Percentiles rank a stretch among this genome's conserved stretches.
phyloP scores from a whole-genome alignment of 164 flowering plant genomes.

The Paratinospora sagittata region DNA sequence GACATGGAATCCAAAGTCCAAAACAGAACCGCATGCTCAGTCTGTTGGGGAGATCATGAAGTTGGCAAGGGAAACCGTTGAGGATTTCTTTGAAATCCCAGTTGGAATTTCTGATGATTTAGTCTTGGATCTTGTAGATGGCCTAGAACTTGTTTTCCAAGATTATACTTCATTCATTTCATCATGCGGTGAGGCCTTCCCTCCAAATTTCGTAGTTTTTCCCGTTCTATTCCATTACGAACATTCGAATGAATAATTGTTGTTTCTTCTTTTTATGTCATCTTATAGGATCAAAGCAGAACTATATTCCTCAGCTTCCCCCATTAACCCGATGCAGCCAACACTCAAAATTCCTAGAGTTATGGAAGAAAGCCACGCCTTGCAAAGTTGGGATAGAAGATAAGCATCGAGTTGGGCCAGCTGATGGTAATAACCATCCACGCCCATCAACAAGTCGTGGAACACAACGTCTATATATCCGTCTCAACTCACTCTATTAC shows the following conservation, averaged over 20 bases:
- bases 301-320: slow-evolving; percentile 74
- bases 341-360: slow-evolving; percentile 52
- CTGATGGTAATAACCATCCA: slow-evolving; percentile 52
- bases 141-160: slow-evolving; percentile 51
- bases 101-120: slow-evolving; percentile 49
- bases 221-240: background rate
- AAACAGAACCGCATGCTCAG: slow-evolving; percentile 77
- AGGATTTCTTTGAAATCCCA: slow-evolving; percentile 73
- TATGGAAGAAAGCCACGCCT: slow-evolving; percentile 64
- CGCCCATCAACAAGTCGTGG: slow-evolving; percentile 91
- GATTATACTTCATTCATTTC: slow-evolving; percentile 68
- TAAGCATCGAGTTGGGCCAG: slow-evolving; percentile 5
- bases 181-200: slow-evolving; percentile 61
- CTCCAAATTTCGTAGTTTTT: background rate
- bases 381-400: slow-evolving; percentile 41
- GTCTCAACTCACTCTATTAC: slow-evolving; percentile 86
- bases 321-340: slow-evolving; percentile 80
- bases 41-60: slow-evolving; percentile 70
- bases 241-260: background rate
- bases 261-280: slow-evolving; percentile 2
- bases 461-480: slow-evolving; percentile 89
- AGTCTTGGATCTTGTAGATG: slow-evolving; percentile 58
- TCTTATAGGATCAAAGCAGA: slow-evolving; percentile 69
- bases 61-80: slow-evolving; percentile 50
- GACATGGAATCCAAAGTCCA: slow-evolving; percentile 99